Conservation (phyloP, 768 basidiomycete species). For the Leccinum arenicola region DNA sequence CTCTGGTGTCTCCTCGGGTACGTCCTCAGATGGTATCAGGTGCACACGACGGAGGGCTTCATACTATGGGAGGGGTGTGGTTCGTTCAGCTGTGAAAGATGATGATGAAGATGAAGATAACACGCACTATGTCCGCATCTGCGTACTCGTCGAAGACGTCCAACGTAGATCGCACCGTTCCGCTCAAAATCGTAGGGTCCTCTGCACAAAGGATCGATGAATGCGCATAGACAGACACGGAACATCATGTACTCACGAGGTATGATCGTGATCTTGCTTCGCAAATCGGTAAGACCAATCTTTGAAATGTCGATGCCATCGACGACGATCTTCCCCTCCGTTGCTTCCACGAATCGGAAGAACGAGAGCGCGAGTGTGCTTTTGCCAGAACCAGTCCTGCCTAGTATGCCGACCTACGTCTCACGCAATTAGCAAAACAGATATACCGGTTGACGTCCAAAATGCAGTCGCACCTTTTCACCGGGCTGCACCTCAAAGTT, state of each 20-base stretch:
- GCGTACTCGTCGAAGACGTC: constrained; percentile 88
- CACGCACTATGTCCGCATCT: constrained; percentile 73
- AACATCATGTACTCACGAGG: constrained; percentile 48
- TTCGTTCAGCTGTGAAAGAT: background rate
- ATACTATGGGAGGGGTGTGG: constrained; percentile 43
- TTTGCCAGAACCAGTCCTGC: constrained; percentile 72
- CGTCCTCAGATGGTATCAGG: constrained; percentile 61
- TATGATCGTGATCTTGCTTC: constrained; percentile 73
- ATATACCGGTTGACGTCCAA: background rate
- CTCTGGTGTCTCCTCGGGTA: constrained; percentile 34
- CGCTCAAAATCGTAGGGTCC: constrained; percentile 87
- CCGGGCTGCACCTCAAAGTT: constrained; percentile 71
- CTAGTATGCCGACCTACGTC: constrained; percentile 62
- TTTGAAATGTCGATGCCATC: constrained; percentile 79
- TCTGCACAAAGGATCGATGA: constrained; percentile 40
- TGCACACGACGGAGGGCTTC: constrained; percentile 84
- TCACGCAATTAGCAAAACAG: constrained; percentile 5
- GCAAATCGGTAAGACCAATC: constrained; percentile 79
- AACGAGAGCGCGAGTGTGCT: constrained; percentile 81
- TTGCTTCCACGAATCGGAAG: constrained; percentile 89
- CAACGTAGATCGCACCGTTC: constrained; percentile 73
- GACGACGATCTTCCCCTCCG: constrained; percentile 67
- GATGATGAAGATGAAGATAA: background rate
- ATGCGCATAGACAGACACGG: background rate
- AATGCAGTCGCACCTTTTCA: constrained; percentile 55